Evolutionary conservation across 495 filamentous ascomycete species (phyloP), one percentile per base, ranked within the genome.

Genomic region (Aspergillus cavernicola): DNA sequence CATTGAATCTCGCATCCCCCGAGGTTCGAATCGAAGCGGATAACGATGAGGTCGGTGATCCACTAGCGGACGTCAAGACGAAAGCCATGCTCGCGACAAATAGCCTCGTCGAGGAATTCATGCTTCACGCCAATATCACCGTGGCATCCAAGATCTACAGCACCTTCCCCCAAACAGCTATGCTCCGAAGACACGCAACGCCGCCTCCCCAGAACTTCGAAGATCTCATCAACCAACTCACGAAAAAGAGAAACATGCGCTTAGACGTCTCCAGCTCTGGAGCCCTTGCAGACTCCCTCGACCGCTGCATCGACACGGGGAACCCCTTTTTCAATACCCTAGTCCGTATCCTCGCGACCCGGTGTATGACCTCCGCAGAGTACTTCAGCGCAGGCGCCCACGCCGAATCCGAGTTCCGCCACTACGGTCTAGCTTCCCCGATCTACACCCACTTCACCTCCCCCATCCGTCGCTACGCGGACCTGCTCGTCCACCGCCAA

Each of bases 361-460:
- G 93, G 24, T 98, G 93, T 83, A 97, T 98, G 95, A 95, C 95
- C 75, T 92, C 91, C 28, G 93, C 93, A 52, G 95, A 97, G 69
- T 98, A 98, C 76, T 97, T 97, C 73, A 91, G 88, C 71, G 84
- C 90, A 0, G 93, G 93, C 54, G 91, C 90, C 2, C 90, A 96
- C 64, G 82, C 90, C 0, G 91, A 92, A 66, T 83, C 89, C 1
- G 93, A 97, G 58, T 98, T 95, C 81, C 82, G 91, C 28, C 93
- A 98, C 68, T 98, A 98, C 69, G 95, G 93, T 52, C 80, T 98
- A 2, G 93, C 93, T 0, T 88, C 83, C 8, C 90, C 95, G 58
- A 98, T 98, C 64, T 98, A 98, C 75, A 98, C 93, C 1, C 93
- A 97, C 69, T 98, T 98, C 75, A 98, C 93, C 3, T 92, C 88